phyloP scores from a whole-genome alignment of 78 protist genomes.

The Cavenderia fasciculata region DNA sequence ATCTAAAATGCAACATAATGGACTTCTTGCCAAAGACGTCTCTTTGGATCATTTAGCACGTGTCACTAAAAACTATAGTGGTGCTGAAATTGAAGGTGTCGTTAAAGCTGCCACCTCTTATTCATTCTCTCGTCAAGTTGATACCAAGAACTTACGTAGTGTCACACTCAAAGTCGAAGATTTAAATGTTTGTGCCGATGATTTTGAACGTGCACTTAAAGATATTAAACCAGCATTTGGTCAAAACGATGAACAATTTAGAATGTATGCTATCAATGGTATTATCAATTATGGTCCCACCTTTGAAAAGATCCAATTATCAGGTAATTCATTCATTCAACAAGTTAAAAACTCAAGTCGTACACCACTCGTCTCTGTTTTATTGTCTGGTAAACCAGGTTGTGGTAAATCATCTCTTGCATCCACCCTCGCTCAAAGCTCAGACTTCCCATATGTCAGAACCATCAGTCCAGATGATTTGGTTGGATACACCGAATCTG shows the following conservation, averaged over 20 bases:
- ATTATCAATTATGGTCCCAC: constrained; percentile 83
- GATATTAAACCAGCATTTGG: constrained; percentile 98
- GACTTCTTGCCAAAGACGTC: constrained; percentile 89
- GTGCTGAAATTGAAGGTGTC: constrained; percentile 96
- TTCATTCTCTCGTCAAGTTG: constrained; percentile 88
- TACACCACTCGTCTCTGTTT: constrained; percentile 89
- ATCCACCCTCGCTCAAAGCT: constrained; percentile 86
- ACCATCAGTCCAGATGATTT: constrained; percentile 90
- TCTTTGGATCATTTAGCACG: constrained; percentile 86
- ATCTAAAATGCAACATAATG: constrained; percentile 64
- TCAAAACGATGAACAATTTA: constrained; percentile 78
- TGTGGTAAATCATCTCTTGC: constrained; percentile 98
- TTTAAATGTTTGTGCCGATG: constrained; percentile 66
- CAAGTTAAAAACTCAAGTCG: constrained; percentile 83
- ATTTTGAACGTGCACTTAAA: constrained; percentile 91
- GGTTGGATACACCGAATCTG: constrained; percentile 87
- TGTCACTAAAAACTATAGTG: constrained; percentile 95
- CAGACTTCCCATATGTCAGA: constrained; percentile 95
- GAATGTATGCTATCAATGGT: constrained; percentile 79
- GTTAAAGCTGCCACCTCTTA: constrained; percentile 94
- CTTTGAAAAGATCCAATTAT: constrained; percentile 66
- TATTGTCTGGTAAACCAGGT: constrained; percentile 90
- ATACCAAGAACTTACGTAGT: constrained; percentile 75
- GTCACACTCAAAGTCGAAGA: constrained; percentile 39
- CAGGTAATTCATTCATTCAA: constrained; percentile 66